Conservation (phyloP, 1,139 yeast species). For the Candida gigantensis region DNA sequence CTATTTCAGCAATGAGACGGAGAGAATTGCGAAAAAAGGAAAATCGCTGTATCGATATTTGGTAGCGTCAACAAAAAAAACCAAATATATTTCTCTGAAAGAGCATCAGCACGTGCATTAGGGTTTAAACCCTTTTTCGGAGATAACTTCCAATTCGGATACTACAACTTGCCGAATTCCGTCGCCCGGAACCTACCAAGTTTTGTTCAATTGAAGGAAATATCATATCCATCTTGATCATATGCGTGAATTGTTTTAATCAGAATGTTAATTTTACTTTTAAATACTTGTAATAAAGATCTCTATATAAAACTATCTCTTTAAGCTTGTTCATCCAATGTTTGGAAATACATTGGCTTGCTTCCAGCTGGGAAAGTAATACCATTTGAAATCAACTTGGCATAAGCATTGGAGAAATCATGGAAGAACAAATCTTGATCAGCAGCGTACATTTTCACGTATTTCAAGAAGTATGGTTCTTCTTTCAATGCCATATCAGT, state of each 20-base stretch:
- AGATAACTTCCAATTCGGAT: not conserved
- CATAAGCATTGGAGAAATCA: slow-evolving; percentile 71
- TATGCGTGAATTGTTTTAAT: not conserved
- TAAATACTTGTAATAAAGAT: too few relatives aligned
- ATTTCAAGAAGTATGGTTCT: slow-evolving; percentile 63
- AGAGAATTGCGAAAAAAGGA: not conserved
- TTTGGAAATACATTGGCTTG: slow-evolving; percentile 56
- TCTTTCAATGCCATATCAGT: slow-evolving; percentile 75
- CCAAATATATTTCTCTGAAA: too few relatives aligned
- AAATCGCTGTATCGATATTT: too few relatives aligned
- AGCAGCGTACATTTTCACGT: slow-evolving; percentile 70
- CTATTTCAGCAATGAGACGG: too few relatives aligned
- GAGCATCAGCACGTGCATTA: slow-evolving; percentile 1
- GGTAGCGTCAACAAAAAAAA: too few relatives aligned
- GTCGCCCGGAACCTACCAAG: too few relatives aligned
- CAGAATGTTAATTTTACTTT: too few relatives aligned
- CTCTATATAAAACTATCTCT: too few relatives aligned
- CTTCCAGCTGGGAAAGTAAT: slow-evolving; percentile 55
- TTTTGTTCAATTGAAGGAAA: too few relatives aligned
- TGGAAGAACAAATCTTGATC: slow-evolving; percentile 69
- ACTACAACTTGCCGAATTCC: too few relatives aligned
- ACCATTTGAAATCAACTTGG: slow-evolving; percentile 74
- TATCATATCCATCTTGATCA: too few relatives aligned
- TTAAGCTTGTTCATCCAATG: slow-evolving; percentile 68
- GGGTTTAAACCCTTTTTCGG: slow-evolving; percentile 3